Evolutionary conservation across 2,329 filamentous ascomycete species (phyloP).

Genomic region (Pseudogymnoascus sp.): DNA sequence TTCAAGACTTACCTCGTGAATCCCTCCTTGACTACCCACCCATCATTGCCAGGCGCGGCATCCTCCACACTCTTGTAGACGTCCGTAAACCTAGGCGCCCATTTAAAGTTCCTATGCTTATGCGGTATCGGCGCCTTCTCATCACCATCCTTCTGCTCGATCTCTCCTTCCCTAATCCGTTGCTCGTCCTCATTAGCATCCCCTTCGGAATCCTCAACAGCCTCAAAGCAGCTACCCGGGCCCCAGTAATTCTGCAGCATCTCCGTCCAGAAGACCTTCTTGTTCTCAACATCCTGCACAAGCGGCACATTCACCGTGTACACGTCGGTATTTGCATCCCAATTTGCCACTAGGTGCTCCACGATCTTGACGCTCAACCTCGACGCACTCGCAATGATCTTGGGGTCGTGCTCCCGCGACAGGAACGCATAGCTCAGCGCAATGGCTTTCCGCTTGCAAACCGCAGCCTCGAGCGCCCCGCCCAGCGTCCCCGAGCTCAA

Average conservation of each 20-base stretch:
- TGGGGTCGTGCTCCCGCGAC: conserved; percentile 71
- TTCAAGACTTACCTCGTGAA: conserved; percentile 62
- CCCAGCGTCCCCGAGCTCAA: conserved; percentile 72
- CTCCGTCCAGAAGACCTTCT: conserved; percentile 72
- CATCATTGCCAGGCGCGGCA: conserved; percentile 75
- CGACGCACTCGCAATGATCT: conserved; percentile 70
- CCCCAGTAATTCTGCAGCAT: conserved; percentile 90
- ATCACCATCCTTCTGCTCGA: conserved; percentile 33
- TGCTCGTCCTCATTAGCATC: conserved; percentile 65
- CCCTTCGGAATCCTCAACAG: conserved; percentile 58
- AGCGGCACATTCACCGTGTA: conserved; percentile 89
- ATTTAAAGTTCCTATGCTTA: conserved; percentile 85
- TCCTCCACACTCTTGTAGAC: conserved; percentile 82
- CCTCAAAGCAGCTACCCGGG: conserved; percentile 77
- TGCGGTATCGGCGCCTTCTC: conserved; percentile 37
- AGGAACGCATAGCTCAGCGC: conserved; percentile 90
- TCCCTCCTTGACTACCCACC: conserved; percentile 83
- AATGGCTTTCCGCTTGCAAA: conserved; percentile 63
- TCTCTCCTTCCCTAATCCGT: conserved; percentile 60
- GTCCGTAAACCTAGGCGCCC: conserved; percentile 80
- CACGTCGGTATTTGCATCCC: conserved; percentile 68
- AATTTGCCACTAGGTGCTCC: conserved; percentile 69
- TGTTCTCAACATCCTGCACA: conserved; percentile 62
- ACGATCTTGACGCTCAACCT: conserved; percentile 68
- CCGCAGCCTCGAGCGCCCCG: conserved; percentile 68